Base-by-base conservation (phyloP, 768 basidiomycete species). In the Hypsizygus marmoreus region DNA sequence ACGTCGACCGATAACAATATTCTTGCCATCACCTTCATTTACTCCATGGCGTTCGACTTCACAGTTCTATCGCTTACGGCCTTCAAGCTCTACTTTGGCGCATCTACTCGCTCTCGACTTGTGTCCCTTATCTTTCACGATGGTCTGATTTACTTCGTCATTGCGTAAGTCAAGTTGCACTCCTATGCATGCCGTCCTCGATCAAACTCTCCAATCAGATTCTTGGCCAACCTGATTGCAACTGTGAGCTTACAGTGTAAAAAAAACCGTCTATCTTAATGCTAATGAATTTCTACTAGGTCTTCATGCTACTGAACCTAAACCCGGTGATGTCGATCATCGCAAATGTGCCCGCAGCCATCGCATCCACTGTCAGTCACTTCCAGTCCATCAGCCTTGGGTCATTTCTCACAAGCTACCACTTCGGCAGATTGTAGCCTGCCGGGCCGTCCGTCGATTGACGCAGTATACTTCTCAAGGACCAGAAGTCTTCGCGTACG, bases 251-350 rank as follows among this genome's bases (percentile, higher is more conserved):
- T 11, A 25, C 17, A 22, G 11, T 22, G 6, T 11, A n/a, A 23
- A 10, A 14, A 25, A 11, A n/a, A 20, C 23, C 10, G 17, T 23
- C 30, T 22, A 20, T 31, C 9, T 9, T 23, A 11, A 6, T 32
- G 17, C 33, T 58, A 38, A 46, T 26, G 11, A 10, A n/a, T 8
- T 2, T 29, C 13, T 10, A 26, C 33, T 37, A 74, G 73, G 60
- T 68, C 26, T 84, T 85, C 64, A 84, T 86, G 82, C 62, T 86
- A 31, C 64, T 87, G 12, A 73, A 87, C 63, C 67, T 86, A 41
- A 86, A 86, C 53, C 71, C 80, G n/a, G 76, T 86, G 44, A 84
- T 86, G 82, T 82, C 81, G 24, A 80, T 88, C 61, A 82, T 87
- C 42, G 80, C 78, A 35, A 87, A 87, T 53, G 83, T 87, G 32